Evolutionary conservation across 225 moss, liverwort and hornwort genomes (phyloP).

Genomic region (Takakia lepidozioides): DNA sequence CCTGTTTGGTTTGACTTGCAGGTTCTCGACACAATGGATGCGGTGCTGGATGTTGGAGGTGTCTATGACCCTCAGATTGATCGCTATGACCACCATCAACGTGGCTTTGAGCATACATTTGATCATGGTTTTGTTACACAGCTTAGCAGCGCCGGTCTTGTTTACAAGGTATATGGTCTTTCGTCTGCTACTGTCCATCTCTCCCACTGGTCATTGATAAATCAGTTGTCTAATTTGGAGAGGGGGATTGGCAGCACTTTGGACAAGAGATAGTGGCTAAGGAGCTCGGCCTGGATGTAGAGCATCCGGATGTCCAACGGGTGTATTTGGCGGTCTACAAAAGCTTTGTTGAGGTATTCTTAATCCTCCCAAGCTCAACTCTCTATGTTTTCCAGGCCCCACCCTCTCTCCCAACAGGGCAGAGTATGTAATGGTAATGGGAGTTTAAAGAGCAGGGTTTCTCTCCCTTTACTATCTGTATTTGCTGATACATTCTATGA

Average conservation of each 20-base stretch:
- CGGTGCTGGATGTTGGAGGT: slow-evolving; percentile 91
- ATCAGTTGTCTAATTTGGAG: too few relatives aligned
- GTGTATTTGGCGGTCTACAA: slow-evolving; percentile 85
- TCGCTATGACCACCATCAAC: slow-evolving; percentile 93
- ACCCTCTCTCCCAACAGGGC: too few relatives aligned
- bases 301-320: slow-evolving; percentile 73
- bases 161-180: slow-evolving; percentile 61
- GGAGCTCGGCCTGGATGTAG: slow-evolving; percentile 54
- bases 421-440: too few relatives aligned
- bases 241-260: slow-evolving; percentile 37
- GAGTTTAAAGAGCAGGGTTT: too few relatives aligned
- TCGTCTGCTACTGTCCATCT: too few relatives aligned
- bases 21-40: slow-evolving; percentile 75
- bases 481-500: too few relatives aligned
- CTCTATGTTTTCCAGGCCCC: too few relatives aligned
- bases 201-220: too few relatives aligned
- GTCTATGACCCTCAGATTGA: slow-evolving; percentile 66
- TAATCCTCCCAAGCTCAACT: too few relatives aligned
- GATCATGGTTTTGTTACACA: slow-evolving; percentile 84
- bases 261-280: slow-evolving; percentile 57
- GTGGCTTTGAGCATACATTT: slow-evolving; percentile 73
- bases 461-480: too few relatives aligned
- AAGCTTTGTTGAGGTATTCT: slow-evolving; percentile 96
- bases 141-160: slow-evolving; percentile 96
- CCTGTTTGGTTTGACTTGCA: slow-evolving; percentile 12